These are phyloP conservation scores for Trichoderma aggressivum DNA, from an alignment of 2,329 filamentous ascomycete species.

Conservation along the genomic window DNA sequence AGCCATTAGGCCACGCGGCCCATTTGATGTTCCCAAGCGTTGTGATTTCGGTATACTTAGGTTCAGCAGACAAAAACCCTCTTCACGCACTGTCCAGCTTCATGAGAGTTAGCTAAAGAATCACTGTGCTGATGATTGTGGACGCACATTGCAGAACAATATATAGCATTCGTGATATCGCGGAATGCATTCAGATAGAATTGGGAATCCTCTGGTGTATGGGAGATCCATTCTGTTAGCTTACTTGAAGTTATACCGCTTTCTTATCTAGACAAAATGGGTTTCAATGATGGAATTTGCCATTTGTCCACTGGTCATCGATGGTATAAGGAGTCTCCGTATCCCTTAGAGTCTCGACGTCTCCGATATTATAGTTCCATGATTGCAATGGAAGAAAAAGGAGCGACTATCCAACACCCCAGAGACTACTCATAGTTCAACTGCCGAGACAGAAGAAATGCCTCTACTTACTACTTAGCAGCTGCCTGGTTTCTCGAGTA, in stretches of 20 bases:
- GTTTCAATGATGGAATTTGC: neutral
- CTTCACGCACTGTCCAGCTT: neutral
- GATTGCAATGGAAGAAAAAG: neutral
- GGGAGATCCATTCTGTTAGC: neutral
- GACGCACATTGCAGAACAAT: neutral
- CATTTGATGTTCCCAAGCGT: constrained; percentile 17
- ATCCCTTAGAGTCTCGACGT: neutral
- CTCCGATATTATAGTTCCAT: neutral
- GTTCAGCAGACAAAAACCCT: accelerated
- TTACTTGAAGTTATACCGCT: neutral
- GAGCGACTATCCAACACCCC: neutral
- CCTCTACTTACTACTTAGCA: neutral
- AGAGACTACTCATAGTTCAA: neutral
- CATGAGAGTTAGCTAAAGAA: too few relatives aligned
- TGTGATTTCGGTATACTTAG: neutral
- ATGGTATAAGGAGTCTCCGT: neutral
- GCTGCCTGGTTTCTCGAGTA: neutral
- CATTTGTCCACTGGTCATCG: neutral
- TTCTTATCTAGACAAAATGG: neutral
- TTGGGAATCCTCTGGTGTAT: neutral
- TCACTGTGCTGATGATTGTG: neutral
- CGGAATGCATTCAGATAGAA: neutral
- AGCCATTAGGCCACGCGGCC: constrained; percentile 45
- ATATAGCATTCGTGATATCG: neutral
- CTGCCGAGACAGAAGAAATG: neutral